Evolutionary conservation across 768 basidiomycete genomes (phyloP), one percentile per base, ranked within the genome.

Genomic region (Albatrellus ellisii): DNA sequence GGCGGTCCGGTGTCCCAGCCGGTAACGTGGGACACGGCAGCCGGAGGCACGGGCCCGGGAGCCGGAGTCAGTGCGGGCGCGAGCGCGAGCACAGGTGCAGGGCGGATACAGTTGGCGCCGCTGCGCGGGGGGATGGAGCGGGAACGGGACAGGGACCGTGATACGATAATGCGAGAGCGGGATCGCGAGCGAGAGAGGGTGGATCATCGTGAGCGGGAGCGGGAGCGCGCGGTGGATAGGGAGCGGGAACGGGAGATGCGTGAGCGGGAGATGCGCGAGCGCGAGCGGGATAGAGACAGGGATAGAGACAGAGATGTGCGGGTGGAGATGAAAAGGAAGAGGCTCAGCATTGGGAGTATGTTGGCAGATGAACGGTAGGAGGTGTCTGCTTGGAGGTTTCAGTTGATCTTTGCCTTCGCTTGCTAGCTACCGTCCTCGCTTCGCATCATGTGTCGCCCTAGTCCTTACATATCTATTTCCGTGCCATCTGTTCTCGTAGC

Each of bases 141-240:
- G 2, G 26, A 18, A n/a, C n/a, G n/a, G n/a, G n/a, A n/a, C n/a
- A n/a, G n/a, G n/a, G n/a, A n/a, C n/a, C n/a, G n/a, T n/a, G 47
- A 49, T 27, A 45, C 6, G 36, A 25, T 43, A 49, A 18, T 42
- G 42, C 41, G 49, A 49, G 31, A 36, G 6, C 9, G 44, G 31
- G 49, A 51, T 14, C 49, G 49, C 37, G 49, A 51, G 26, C 33
- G 31, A 12, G 49, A 51, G 31, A 50, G 48, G 46, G 48, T 47
- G 11, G 14, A 26, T 14, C n/a, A 36, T 6, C 17, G 34, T 18
- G 34, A 36, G 6, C 12, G 18, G n/a, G 34, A 36, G 6, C 34
- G 34, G 15, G 34, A 36, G n/a, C 9, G 44, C 37, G 49, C n/a
- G n/a, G 7, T 32, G 6, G 41, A 37, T 18, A 38, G 38, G 7